These are phyloP conservation scores for rapeseed (Brassica napus) DNA, from an alignment of 345 rosid genomes.

Conservation along the genomic window Da-Ae NC_063442.1:34483501-34484000, in stretches of 20 bases:
- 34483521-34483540: background rate
- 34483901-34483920: background rate
- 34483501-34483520: background rate
- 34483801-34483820: background rate
- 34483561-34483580: background rate
- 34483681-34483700: background rate
- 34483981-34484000: background rate
- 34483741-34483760: background rate
- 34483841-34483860: background rate
- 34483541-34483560: background rate
- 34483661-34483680: conserved; percentile 1
- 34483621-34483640: background rate
- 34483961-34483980: background rate
- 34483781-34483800: background rate
- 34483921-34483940: background rate
- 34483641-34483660: background rate
- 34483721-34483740: background rate
- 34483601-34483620: background rate
- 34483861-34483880: background rate
- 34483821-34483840: background rate
- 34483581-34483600: background rate
- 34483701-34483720: background rate
- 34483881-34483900: background rate
- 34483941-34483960: background rate
- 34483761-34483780: background rate